Conservation (phyloP, 192 early-diverging fungal genomes). For the Entomortierella beljakovae region DNA sequence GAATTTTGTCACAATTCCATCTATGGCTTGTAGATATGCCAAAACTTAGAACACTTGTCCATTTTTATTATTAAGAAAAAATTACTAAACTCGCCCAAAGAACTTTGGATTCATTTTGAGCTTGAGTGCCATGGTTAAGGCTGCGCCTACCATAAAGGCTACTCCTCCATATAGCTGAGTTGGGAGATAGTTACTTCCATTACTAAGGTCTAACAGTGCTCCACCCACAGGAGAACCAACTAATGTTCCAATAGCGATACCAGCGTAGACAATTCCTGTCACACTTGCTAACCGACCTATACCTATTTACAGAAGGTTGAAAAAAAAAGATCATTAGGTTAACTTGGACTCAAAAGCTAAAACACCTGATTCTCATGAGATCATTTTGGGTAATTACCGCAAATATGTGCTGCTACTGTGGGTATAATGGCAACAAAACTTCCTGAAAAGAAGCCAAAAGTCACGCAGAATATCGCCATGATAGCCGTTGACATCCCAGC, state of each 20-base stretch:
- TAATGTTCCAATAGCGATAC: conserved; percentile 61
- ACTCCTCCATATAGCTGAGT: conserved; percentile 35
- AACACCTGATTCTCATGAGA: no score
- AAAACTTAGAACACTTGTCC: no score
- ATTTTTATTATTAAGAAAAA: neutral
- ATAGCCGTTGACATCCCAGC: conserved; percentile 48
- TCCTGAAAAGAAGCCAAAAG: conserved; percentile 69
- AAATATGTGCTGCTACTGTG: conserved; percentile 64
- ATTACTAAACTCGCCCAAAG: conserved; percentile 25
- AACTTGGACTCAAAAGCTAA: no score
- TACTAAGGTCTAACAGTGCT: conserved; percentile 59
- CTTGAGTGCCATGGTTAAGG: conserved; percentile 23
- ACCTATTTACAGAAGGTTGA: conserved; percentile 13
- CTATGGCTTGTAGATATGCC: no score
- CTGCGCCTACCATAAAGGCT: conserved; percentile 21
- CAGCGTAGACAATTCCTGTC: conserved; percentile 65
- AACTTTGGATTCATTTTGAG: conserved; percentile 39
- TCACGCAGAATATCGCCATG: conserved; percentile 57
- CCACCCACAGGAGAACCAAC: conserved; percentile 63
- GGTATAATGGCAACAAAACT: conserved; percentile 65
- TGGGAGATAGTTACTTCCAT: conserved; percentile 25
- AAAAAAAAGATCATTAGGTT: neutral
- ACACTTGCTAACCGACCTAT: conserved; percentile 66
- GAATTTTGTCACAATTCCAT: no score
- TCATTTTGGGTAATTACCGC: no score